Conservation (phyloP, 2,329 filamentous ascomycete species). For the Beauveria asiatica region DNA sequence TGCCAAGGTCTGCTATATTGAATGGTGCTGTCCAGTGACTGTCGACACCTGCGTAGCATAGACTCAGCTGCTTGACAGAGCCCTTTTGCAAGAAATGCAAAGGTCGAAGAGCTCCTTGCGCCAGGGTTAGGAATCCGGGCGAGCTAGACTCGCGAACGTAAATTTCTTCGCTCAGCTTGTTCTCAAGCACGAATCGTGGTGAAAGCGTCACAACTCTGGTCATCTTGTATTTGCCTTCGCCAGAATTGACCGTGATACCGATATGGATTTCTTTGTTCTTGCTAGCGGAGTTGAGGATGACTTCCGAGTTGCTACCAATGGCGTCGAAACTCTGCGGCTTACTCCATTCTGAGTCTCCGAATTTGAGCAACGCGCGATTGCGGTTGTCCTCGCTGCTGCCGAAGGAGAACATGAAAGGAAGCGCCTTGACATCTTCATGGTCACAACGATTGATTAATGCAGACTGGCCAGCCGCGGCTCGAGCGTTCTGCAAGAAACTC, state of each 20-base stretch:
- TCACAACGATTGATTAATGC: conserved; percentile 42
- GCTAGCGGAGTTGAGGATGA: conserved; percentile 66
- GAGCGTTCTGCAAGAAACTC: conserved; percentile 75
- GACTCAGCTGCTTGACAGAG: conserved; percentile 76
- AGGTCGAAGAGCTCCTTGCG: conserved; percentile 71
- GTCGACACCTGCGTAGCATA: conserved; percentile 89
- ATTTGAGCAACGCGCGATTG: conserved; percentile 80
- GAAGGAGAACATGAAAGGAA: conserved; percentile 96
- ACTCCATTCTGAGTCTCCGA: conserved; percentile 90
- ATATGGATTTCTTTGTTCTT: conserved; percentile 78
- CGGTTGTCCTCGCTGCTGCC: conserved; percentile 77
- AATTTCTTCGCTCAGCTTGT: conserved; percentile 81
- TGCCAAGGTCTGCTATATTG: conserved; percentile 92
- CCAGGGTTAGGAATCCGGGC: conserved; percentile 71
- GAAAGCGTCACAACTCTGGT: conserved; percentile 91
- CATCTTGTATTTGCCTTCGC: conserved; percentile 95
- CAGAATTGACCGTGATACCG: conserved; percentile 79
- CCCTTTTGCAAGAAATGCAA: conserved; percentile 83
- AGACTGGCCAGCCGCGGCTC: conserved; percentile 73
- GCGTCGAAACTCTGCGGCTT: conserved; percentile 97
- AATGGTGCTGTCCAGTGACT: conserved; percentile 98
- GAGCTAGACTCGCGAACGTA: conserved; percentile 88
- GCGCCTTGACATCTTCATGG: conserved; percentile 57
- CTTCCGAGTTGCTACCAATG: conserved; percentile 85
- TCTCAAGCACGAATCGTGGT: conserved; percentile 88